A percentile compares a stretch with the other conserved stretches of the same genome.
phyloP scores from a whole-genome alignment of 257 asterid species.

The Ajuga chamaepitys region DNA sequence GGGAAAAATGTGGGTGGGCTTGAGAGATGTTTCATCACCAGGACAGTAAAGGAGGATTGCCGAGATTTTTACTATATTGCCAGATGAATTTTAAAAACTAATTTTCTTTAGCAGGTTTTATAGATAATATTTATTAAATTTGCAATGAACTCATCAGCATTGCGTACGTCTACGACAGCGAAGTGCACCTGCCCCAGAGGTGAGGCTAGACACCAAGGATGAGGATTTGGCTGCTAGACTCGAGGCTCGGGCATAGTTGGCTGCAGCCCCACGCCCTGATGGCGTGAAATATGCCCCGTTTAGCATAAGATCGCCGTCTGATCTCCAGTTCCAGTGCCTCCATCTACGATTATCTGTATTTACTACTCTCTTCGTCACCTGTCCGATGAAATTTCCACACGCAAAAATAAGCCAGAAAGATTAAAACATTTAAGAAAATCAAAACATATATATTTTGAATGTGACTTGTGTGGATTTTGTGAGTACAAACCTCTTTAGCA shows the following conservation, averaged over 20 bases:
- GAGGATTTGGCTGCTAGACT: slow-evolving; percentile 83
- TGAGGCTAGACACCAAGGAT: slow-evolving; percentile 55
- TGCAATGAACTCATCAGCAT: slow-evolving; percentile 28
- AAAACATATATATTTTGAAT: not conserved
- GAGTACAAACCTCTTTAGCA: slow-evolving; percentile 62
- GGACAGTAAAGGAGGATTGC: not conserved
- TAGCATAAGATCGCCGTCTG: slow-evolving; percentile 87
- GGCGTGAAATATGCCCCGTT: slow-evolving; percentile 79
- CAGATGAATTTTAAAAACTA: no score
- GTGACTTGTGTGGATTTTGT: not conserved
- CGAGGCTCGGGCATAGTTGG: slow-evolving; percentile 80
- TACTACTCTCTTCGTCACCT: slow-evolving; percentile 75
- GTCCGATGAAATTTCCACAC: not conserved
- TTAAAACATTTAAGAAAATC: not conserved
- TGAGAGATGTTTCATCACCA: not conserved
- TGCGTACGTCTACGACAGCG: slow-evolving; percentile 45
- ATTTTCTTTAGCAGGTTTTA: no score
- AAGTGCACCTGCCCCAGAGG: slow-evolving; percentile 69
- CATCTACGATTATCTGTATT: slow-evolving; percentile 25
- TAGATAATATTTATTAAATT: not conserved
- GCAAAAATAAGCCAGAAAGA: not conserved
- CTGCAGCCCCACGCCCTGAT: slow-evolving; percentile 65
- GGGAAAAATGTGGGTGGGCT: not conserved
- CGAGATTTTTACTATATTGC: not conserved
- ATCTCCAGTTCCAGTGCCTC: slow-evolving; percentile 93